Base-by-base conservation (phyloP, 345 rosid genomes). In the Streptanthus diversifolius region DNA sequence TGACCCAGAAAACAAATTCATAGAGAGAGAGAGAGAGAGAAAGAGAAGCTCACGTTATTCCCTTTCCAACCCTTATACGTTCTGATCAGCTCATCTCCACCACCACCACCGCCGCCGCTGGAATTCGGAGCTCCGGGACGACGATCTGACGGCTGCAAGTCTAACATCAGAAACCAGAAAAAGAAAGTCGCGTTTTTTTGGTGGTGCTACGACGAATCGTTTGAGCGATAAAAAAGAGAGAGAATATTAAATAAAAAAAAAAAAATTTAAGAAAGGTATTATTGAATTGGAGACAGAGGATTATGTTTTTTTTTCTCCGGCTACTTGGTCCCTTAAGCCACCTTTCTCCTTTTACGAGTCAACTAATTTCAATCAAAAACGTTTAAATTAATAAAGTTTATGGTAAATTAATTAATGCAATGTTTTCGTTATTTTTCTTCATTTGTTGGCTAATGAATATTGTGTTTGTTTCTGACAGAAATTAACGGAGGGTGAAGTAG, bases 41-140 rank as follows among this genome's bases (percentile, higher is more conserved):
- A 44, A 13, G 64, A 36, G 52, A 8, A 52, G 67, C 86, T 88
- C 77, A 88, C 95, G 81, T 90, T 90, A 61, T 85, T 88, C 71
- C 95, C 95, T 80, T 88, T 85, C 97, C 97, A 90, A 11, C 84
- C 87, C 73, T 82, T 82, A 63, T 88, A 88, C 60, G 87, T 82
- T 82, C 82, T 87, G 70, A 78, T 76, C 77, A 78, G 72, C 78
- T 71, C 83, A 32, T 63, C 36, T 44, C 69, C 78, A 29, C 64
- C 49, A 44, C 18, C 77, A 40, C 71, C 83, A 8, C 56, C 83
- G 17, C 56, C 83, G 66, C 78, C 79, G 53, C 37, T 71, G 52
- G 66, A 48, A 35, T 45, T 73, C 30, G 83, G 61, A 52, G 73
- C 62, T 71, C 68, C 63, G 12, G 77, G 63, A 44, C 80, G 76